Conservation (phyloP, 345 rosid species). For the Alliaria petiolata region DNA sequence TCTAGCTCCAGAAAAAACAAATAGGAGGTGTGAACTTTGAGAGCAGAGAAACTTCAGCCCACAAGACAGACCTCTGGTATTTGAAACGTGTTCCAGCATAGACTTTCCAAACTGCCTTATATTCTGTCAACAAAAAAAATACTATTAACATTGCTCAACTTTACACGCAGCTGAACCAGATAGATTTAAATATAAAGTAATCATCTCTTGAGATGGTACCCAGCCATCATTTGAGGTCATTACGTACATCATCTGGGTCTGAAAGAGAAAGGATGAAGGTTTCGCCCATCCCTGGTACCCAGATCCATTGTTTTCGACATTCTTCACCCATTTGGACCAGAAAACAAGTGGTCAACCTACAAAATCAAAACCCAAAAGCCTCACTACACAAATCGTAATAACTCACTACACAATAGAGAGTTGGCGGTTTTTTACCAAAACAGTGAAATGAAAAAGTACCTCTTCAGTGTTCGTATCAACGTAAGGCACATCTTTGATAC, state of each 20-base stretch:
- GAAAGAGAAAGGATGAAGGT: slow-evolving; percentile 78
- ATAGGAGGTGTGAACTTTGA: slow-evolving; percentile 44
- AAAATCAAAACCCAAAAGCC: slow-evolving; percentile 28
- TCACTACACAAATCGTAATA: slow-evolving; percentile 9
- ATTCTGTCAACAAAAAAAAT: slow-evolving; percentile 48
- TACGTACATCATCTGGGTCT: slow-evolving; percentile 88
- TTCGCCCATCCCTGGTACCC: slow-evolving; percentile 91
- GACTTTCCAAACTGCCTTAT: slow-evolving; percentile 83
- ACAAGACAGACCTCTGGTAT: slow-evolving; percentile 69
- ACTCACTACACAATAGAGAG: slow-evolving; percentile 7
- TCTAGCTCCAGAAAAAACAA: slow-evolving; percentile 63
- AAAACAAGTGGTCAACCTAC: slow-evolving; percentile 78
- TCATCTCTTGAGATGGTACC: slow-evolving; percentile 25
- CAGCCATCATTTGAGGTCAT: slow-evolving; percentile 12
- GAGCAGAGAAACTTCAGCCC: slow-evolving; percentile 93
- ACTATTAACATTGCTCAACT: slow-evolving; percentile 10
- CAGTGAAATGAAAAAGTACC: slow-evolving; percentile 41
- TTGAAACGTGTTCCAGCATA: slow-evolving; percentile 85
- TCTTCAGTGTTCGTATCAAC: slow-evolving; percentile 66
- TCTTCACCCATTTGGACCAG: slow-evolving; percentile 63
- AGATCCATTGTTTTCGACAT: slow-evolving; percentile 74
- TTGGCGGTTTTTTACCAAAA: slow-evolving; percentile 5
- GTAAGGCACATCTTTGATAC: slow-evolving; percentile 68
- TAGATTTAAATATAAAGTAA: not conserved
- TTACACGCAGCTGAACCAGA: slow-evolving; percentile 16